Conservation (phyloP, 805 yeast genomes). For the Schwanniomyces yamadae region DNA sequence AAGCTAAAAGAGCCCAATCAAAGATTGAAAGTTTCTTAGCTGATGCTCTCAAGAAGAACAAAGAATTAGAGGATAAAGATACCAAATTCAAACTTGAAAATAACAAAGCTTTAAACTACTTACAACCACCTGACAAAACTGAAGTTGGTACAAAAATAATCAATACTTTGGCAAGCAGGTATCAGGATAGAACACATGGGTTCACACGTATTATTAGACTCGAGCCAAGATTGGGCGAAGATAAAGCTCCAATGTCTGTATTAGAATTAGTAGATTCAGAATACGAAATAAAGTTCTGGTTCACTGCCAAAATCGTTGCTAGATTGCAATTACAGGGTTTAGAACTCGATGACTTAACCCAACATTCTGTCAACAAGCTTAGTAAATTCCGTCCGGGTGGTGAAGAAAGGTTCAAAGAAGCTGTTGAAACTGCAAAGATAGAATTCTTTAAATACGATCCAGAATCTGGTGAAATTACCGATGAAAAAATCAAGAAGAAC, state of each 20-base stretch:
- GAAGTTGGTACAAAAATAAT: slow-evolving; percentile 60
- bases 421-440: slow-evolving; percentile 53
- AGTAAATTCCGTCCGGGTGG: slow-evolving; percentile 49
- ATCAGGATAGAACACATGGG: slow-evolving; percentile 66
- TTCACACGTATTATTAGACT: slow-evolving; percentile 81
- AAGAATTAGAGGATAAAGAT: slow-evolving; percentile 14
- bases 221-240: slow-evolving; percentile 81
- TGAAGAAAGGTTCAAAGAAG: slow-evolving; percentile 50
- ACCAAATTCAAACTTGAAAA: slow-evolving; percentile 13
- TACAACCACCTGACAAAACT: slow-evolving; percentile 50
- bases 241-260: slow-evolving; percentile 85
- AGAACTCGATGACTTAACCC: slow-evolving; percentile 50
- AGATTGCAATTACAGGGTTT: slow-evolving; percentile 64
- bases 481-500: slow-evolving; percentile 22
- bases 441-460: slow-evolving; percentile 37
- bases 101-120: slow-evolving; percentile 21
- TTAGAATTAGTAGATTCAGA: slow-evolving; percentile 76
- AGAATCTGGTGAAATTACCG: slow-evolving; percentile 25
- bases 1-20: slow-evolving; percentile 44
- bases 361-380: slow-evolving; percentile 55
- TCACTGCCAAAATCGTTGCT: slow-evolving; percentile 82
- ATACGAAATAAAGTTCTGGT: slow-evolving; percentile 69
- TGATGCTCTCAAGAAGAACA: slow-evolving; percentile 28
- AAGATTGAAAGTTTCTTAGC: slow-evolving; percentile 39
- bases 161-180: slow-evolving; percentile 63